Evolutionary conservation across 176 grass and related monocot species (phyloP).

Genomic region (Triticum turgidum): DNA sequence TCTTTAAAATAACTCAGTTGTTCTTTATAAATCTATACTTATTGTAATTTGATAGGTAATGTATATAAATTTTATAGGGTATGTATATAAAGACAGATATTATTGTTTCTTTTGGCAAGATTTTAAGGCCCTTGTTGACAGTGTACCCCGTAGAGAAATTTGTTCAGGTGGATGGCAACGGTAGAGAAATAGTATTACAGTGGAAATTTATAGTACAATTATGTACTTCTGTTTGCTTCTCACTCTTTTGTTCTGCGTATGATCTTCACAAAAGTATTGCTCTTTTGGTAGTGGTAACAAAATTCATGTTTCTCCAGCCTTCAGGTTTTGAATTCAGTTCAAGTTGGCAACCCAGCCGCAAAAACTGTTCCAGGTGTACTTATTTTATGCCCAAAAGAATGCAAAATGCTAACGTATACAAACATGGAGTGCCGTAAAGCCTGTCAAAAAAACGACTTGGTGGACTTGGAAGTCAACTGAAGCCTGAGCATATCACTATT

Average conservation of each 20-base stretch:
- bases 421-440: not conserved
- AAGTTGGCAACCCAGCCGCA: not conserved
- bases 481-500: no score
- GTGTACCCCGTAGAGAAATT: not conserved
- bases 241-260: not conserved
- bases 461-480: no score
- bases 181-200: not conserved
- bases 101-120: not conserved
- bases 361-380: no score
- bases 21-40: not conserved
- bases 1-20: not conserved
- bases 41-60: not conserved
- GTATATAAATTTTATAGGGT: no score
- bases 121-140: not conserved
- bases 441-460: no score
- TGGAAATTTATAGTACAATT: not conserved
- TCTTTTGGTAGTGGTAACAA: no score
- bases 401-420: not conserved
- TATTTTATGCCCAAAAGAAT: not conserved
- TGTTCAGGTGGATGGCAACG: not conserved
- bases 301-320: no score
- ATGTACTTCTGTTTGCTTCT: not conserved
- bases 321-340: not conserved
- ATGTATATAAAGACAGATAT: not conserved
- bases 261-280: no score